These are phyloP conservation scores for Alternaria arborescens DNA, from an alignment of 2,329 filamentous ascomycete species.

Conservation along the genomic window DNA sequence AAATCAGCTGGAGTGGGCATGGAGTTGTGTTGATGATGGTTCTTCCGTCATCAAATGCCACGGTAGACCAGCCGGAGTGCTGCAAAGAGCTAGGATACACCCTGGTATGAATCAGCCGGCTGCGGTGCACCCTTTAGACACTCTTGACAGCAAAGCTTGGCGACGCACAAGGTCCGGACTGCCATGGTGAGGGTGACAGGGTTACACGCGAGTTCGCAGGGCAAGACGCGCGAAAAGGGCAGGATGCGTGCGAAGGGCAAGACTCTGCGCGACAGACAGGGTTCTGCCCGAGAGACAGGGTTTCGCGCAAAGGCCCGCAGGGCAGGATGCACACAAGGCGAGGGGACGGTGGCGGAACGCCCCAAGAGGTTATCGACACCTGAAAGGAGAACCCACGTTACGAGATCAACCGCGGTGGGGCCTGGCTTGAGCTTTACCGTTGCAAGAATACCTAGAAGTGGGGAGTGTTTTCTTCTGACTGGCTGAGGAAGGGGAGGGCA, in stretches of 20 bases:
- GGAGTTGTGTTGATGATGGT: neutral
- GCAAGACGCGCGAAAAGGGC: too few relatives aligned
- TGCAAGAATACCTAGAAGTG: neutral
- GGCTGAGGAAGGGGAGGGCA: neutral
- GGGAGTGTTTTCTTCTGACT: neutral
- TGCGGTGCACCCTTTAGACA: neutral
- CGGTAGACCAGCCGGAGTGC: neutral
- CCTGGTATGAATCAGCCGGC: too few relatives aligned
- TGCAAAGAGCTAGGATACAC: neutral
- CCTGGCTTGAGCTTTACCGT: neutral
- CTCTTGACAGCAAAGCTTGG: neutral
- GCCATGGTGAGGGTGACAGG: neutral
- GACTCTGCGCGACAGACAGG: too few relatives aligned
- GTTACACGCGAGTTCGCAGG: too few relatives aligned
- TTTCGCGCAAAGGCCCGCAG: too few relatives aligned
- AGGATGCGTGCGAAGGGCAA: too few relatives aligned
- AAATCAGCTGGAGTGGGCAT: neutral
- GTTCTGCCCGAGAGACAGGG: too few relatives aligned
- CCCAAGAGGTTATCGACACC: too few relatives aligned
- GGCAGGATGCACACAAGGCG: too few relatives aligned
- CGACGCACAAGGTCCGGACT: neutral
- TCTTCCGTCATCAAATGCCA: neutral
- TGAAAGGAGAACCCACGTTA: too few relatives aligned
- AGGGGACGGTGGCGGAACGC: too few relatives aligned
- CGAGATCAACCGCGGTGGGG: neutral